Conservation (phyloP, 2,329 filamentous ascomycete genomes). For the Sarocladium strictum region DNA sequence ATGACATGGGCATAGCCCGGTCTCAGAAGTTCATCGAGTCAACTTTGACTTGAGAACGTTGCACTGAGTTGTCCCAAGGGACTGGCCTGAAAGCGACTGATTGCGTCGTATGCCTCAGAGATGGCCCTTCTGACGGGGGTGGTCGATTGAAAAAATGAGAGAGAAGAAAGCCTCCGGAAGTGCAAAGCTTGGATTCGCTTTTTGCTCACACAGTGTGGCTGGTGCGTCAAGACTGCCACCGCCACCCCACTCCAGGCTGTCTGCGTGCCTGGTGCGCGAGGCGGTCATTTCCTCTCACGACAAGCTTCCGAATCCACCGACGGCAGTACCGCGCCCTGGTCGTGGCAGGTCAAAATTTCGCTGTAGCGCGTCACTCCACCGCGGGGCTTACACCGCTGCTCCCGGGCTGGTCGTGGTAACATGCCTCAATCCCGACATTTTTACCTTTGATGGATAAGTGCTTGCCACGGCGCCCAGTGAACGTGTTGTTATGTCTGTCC, state of each 20-base stretch:
- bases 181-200: not conserved
- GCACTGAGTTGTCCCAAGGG: not conserved
- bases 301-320: not conserved
- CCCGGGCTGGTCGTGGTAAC: not conserved
- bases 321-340: not conserved
- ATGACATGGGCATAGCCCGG: not conserved
- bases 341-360: not conserved
- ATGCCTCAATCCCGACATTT: not conserved
- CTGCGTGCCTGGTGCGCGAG: slow-evolving; percentile 3
- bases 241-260: not conserved
- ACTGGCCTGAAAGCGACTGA: not conserved
- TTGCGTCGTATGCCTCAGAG: not conserved
- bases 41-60: not conserved
- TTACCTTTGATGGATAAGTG: not conserved
- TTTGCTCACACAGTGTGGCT: not conserved
- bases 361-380: not conserved
- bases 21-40: not conserved
- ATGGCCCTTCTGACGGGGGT: not conserved
- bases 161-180: not conserved
- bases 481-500: slow-evolving; percentile 19
- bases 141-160: not conserved
- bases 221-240: not conserved
- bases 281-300: slow-evolving; percentile 5
- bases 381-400: slow-evolving; percentile 5
- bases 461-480: not conserved